Percentiles rank a stretch among this genome's conserved stretches.
phyloP scores from a whole-genome alignment of 371 early-diverging fungal genomes.

The Choanephora cucurbitarum region DNA sequence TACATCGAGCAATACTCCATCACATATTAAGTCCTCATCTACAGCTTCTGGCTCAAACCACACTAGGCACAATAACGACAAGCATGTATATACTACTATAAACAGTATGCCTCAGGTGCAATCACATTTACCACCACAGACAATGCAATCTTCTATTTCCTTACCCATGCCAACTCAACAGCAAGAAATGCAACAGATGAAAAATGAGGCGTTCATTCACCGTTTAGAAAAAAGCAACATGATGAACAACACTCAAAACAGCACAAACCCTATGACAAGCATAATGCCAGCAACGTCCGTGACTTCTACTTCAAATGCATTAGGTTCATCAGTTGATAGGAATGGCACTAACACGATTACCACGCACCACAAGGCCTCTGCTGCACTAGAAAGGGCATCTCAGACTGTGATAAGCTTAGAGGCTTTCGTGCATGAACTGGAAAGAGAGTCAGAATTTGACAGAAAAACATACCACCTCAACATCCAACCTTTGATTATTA shows the following conservation, averaged over 20 bases:
- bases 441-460: slow-evolving; percentile 44
- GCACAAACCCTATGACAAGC: no score
- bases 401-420: slow-evolving; percentile 26
- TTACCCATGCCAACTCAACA: slow-evolving; percentile 15
- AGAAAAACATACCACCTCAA: slow-evolving; percentile 44
- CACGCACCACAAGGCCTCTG: background rate
- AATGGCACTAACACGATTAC: background rate
- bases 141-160: slow-evolving; percentile 7
- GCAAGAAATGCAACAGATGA: slow-evolving; percentile 3
- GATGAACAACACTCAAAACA: no score
- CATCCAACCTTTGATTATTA: slow-evolving; percentile 33
- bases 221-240: no score
- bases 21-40: no score
- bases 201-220: no score
- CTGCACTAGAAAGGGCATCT: slow-evolving; percentile 10
- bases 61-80: background rate
- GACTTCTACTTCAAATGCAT: no score
- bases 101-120: slow-evolving; percentile 4
- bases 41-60: no score
- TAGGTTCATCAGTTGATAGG: no score
- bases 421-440: slow-evolving; percentile 37
- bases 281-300: no score
- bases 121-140: slow-evolving; percentile 6
- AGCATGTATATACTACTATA: background rate
- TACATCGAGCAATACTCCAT: background rate